A percentile compares a stretch with the other conserved stretches of the same genome.
Evolutionary conservation across 2,329 filamentous ascomycete species (phyloP).

Genomic region (Penicillium glabrum): DNA sequence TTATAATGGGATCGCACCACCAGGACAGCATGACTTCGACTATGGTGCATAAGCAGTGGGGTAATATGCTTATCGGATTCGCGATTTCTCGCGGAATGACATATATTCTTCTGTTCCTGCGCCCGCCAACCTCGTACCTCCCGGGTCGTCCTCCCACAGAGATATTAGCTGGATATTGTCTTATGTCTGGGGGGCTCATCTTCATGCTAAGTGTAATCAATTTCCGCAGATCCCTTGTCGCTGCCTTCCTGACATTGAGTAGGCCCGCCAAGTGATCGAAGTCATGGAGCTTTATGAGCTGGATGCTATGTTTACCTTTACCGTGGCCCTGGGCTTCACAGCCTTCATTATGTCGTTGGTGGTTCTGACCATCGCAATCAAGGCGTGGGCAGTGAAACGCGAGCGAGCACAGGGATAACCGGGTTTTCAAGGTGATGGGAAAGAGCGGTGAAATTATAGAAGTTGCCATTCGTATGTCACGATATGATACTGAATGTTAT

Average conservation of each 20-base stretch:
- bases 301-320: constrained; percentile 93
- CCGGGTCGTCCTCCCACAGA: constrained; percentile 87
- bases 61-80: constrained; percentile 76
- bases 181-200: constrained; percentile 82
- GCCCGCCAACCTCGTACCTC: constrained; percentile 75
- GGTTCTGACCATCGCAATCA: constrained; percentile 73
- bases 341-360: constrained; percentile 84
- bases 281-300: constrained; percentile 75
- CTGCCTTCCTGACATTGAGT: constrained; percentile 18
- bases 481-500: no score
- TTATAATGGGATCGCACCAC: constrained; percentile 95
- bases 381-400: constrained; percentile 75
- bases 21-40: constrained; percentile 79
- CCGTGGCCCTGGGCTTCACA: constrained; percentile 79
- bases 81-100: constrained; percentile 75
- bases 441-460: no score
- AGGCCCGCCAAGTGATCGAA: constrained; percentile 73
- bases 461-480: no score
- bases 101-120: constrained; percentile 76
- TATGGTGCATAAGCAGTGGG: constrained; percentile 95
- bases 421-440: no score
- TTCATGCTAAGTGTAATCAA: constrained; percentile 81
- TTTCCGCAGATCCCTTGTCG: neutral
- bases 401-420: constrained; percentile 19
- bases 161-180: constrained; percentile 79